Evolutionary conservation across 768 basidiomycete species (phyloP).

Genomic region (Lactarius deliciosus): DNA sequence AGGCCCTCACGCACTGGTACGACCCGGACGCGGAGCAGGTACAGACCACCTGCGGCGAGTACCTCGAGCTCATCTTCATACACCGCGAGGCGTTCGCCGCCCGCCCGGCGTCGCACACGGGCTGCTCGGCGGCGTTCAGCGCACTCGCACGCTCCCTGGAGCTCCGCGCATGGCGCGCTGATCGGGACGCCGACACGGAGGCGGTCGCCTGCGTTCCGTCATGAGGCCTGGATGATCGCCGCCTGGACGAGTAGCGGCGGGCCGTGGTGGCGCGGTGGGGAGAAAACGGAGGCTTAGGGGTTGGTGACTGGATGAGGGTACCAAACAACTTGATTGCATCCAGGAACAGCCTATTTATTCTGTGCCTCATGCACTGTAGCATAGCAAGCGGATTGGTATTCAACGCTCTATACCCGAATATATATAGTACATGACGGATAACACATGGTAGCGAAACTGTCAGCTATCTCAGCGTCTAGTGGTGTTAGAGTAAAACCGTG

Average conservation of each 20-base stretch:
- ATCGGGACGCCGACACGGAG: slow-evolving; percentile 67
- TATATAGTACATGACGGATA: slow-evolving; percentile 13
- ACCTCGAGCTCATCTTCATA: slow-evolving; percentile 74
- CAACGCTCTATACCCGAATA: slow-evolving; percentile 7
- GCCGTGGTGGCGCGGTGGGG: slow-evolving; percentile 28
- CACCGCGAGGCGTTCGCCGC: slow-evolving; percentile 69
- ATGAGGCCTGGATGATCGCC: slow-evolving; percentile 64
- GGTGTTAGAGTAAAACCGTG: neutral
- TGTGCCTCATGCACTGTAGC: slow-evolving; percentile 19
- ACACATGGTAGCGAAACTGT: neutral
- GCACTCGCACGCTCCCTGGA: slow-evolving; percentile 67
- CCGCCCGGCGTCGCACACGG: slow-evolving; percentile 59
- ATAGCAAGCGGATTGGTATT: slow-evolving; percentile 21
- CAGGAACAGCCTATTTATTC: slow-evolving; percentile 4
- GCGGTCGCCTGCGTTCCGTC: slow-evolving; percentile 64
- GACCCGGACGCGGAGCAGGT: slow-evolving; percentile 35
- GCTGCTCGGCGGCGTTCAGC: slow-evolving; percentile 63
- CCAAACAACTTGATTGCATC: slow-evolving; percentile 10
- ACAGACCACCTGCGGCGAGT: slow-evolving; percentile 67
- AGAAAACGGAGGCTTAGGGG: slow-evolving; percentile 19
- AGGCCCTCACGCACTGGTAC: slow-evolving; percentile 32
- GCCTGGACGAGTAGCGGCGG: slow-evolving; percentile 27
- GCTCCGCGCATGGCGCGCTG: slow-evolving; percentile 63
- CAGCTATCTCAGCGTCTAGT: neutral
- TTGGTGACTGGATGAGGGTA: neutral